Conservation (phyloP, 352 stramenopile species). For the Globisporangium sylvaticum region DNA sequence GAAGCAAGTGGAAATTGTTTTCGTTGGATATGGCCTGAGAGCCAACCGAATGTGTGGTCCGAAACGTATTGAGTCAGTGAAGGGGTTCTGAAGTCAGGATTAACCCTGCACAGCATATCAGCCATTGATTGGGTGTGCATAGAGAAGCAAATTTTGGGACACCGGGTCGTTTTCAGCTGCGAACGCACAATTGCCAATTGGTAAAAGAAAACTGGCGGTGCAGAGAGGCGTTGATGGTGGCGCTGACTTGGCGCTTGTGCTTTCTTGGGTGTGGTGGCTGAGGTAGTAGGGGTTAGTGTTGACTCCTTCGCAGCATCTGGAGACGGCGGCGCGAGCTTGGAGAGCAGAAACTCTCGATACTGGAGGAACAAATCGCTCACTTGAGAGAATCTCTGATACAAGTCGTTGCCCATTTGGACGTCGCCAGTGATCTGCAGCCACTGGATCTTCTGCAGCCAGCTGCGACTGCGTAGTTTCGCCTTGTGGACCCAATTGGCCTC, state of each 20-base stretch:
- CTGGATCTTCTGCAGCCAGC: background rate
- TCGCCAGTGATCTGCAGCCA: slow-evolving; percentile 6
- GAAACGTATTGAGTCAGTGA: too few species aligned
- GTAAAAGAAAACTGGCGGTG: background rate
- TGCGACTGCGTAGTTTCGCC: background rate
- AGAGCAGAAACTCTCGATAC: background rate
- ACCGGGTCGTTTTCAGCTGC: too few species aligned
- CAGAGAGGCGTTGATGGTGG: background rate
- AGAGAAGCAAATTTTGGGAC: too few species aligned
- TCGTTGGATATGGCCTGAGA: too few species aligned
- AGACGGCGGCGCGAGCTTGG: background rate
- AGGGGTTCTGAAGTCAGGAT: too few species aligned
- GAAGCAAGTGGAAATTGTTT: too few species aligned
- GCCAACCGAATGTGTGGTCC: too few species aligned
- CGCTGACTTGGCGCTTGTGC: background rate
- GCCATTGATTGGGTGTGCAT: too few species aligned
- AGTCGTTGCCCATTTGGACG: background rate
- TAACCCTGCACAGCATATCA: too few species aligned
- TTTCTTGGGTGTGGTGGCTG: background rate
- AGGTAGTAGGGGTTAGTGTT: background rate
- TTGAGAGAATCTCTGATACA: background rate
- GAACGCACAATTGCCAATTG: too few species aligned
- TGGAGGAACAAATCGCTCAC: background rate
- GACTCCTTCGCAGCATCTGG: background rate
- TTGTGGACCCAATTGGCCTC: background rate